Percentiles rank a stretch among this genome's conserved stretches.
phyloP scores from a whole-genome alignment of 2,329 filamentous ascomycete species.

The Bertia moriformis region DNA sequence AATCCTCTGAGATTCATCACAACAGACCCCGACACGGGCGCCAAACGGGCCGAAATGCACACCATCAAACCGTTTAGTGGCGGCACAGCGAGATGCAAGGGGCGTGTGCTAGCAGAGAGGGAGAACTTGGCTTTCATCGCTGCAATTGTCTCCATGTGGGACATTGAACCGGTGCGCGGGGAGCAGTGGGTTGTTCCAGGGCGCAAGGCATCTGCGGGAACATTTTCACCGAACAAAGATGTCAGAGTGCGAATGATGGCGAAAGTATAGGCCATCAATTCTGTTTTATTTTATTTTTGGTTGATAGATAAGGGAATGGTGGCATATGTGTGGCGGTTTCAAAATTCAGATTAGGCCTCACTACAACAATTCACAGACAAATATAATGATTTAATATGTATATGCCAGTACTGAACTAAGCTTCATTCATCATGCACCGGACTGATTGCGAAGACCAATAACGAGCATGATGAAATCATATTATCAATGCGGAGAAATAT shows the following conservation, averaged over 20 bases:
- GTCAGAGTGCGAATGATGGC: background rate
- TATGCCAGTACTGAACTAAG: no score
- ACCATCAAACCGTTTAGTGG: background rate
- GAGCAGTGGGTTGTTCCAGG: background rate
- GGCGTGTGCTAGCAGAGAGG: background rate
- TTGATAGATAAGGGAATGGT: no score
- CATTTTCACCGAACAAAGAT: background rate
- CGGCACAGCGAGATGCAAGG: background rate
- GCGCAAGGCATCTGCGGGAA: background rate
- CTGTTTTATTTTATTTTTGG: no score
- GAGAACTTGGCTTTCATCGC: background rate
- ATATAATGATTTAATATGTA: no score
- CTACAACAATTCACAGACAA: no score
- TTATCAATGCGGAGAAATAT: slow-evolving; percentile 1
- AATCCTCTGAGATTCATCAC: slow-evolving; percentile 25
- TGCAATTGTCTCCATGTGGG: background rate
- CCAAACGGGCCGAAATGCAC: background rate
- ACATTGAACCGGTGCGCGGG: background rate
- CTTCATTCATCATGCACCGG: no score
- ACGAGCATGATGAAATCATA: no score
- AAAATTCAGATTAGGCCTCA: no score
- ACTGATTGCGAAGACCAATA: no score
- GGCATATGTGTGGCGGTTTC: no score
- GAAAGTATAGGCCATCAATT: no score
- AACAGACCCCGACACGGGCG: slow-evolving; percentile 3